Base-by-base conservation (phyloP, 2,329 filamentous ascomycete species). In the Parasarocladium wereldwijsianum region DNA sequence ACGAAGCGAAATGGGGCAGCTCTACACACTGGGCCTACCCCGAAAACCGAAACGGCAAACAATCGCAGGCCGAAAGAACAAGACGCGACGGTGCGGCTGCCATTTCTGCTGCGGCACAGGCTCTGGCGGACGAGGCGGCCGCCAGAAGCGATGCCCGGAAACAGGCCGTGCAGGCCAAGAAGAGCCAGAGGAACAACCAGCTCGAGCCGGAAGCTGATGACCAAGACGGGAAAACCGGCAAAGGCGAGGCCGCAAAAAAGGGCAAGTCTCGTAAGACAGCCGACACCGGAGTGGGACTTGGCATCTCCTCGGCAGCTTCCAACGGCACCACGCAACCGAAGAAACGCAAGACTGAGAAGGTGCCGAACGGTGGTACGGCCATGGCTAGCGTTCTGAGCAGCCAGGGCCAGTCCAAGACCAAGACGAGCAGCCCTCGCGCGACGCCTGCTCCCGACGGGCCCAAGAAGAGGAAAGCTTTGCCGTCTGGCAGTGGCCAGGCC, bases 21-120 rank as follows among this genome's bases (percentile, higher is more conserved):
- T 69, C 75, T 35, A 82, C 74, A 31, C 90, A 98, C 52, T 98
- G 90, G 90, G 90, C 87, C 28, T 96, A 96, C 50, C 80, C 82
- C 13, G 81, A 87, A 43, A 84, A 83, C 46, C 78, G 87, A 39
- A 67, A 73, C 19, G 60, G 60, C 19, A 67, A 66, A 43, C 60
- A 66, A n/a, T 73, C 70, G 15, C 66, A 74, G 25, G 72, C 75
- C 18, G 82, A 92, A 48, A 67, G 78, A 16, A 76, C 79, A 27
- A 69, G 84, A 36, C 72, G 83, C 38, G 85, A 93, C 46, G 80
- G 78, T 14, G 80, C 78, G 8, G 70, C 79, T 14, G 74, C 73
- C 22, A 81, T 85, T 40, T 82, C 83, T 14, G 80, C 81, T 2
- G 78, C 79, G 9, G 76, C 76, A 34, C 75, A 79, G 37, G 66